phyloP scores from a whole-genome alignment of 169 alveolate species.

The Theileria parva region DNA sequence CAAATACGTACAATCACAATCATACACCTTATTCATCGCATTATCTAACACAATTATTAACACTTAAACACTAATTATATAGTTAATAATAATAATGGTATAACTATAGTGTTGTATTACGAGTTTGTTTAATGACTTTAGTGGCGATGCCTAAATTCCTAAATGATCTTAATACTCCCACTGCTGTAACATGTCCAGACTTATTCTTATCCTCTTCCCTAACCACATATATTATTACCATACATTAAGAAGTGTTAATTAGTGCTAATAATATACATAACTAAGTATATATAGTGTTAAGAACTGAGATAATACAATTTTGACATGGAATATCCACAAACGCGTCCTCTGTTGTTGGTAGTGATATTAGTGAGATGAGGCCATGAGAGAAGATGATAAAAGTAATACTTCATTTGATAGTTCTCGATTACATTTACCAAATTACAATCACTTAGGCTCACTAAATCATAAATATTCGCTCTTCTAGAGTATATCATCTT shows the following conservation, averaged over 20 bases:
- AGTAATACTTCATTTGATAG: slow-evolving; percentile 92
- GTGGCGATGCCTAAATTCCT: slow-evolving; percentile 71
- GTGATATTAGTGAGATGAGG: slow-evolving; percentile 84
- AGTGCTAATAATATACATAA: too few species aligned
- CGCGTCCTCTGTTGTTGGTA: slow-evolving; percentile 56
- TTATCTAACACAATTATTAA: slow-evolving; percentile 41
- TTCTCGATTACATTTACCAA: slow-evolving; percentile 84
- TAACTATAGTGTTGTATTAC: slow-evolving; percentile 17
- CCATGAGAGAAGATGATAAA: slow-evolving; percentile 94
- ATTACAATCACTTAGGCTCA: slow-evolving; percentile 73
- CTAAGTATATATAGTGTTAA: too few species aligned
- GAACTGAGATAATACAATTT: slow-evolving; percentile 46
- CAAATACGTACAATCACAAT: slow-evolving; percentile 49
- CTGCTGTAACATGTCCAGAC: slow-evolving; percentile 78
- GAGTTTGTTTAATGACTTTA: slow-evolving; percentile 69
- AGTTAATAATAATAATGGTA: neutral
- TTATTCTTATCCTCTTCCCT: slow-evolving; percentile 76
- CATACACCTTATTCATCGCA: slow-evolving; percentile 59
- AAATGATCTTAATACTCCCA: slow-evolving; percentile 73
- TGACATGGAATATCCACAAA: slow-evolving; percentile 77
- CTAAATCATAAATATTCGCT: slow-evolving; percentile 72
- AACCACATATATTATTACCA: neutral
- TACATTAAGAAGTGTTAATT: too few species aligned
- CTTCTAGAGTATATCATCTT: slow-evolving; percentile 72
- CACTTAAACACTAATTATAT: neutral